These are phyloP conservation scores for Apiotrichum gracile DNA, from an alignment of 1,284 basidiomycete genomes.

Conservation along the genomic window DNA sequence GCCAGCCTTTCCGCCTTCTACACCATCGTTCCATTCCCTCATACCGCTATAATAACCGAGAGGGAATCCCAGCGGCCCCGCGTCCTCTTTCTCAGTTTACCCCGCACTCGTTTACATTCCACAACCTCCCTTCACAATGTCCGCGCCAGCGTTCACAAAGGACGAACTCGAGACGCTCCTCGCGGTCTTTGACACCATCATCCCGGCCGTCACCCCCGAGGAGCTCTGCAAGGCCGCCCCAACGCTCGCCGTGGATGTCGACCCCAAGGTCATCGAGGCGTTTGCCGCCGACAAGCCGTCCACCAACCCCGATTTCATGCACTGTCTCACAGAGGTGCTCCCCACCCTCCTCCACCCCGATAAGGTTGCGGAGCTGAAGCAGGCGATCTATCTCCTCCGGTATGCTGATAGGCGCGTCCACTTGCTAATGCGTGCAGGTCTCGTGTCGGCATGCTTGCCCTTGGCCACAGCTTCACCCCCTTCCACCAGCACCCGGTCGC, in stretches of 20 bases:
- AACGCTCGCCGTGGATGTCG: slow-evolving; percentile 4
- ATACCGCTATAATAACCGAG: too few species aligned
- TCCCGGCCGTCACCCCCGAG: slow-evolving; percentile 11
- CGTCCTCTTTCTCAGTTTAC: too few species aligned
- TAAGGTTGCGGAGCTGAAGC: slow-evolving; percentile 18
- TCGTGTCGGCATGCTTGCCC: slow-evolving; percentile 4
- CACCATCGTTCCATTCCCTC: too few species aligned
- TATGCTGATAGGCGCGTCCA: slow-evolving; percentile 1
- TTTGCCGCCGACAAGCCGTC: slow-evolving; percentile 13
- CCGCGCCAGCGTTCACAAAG: neutral
- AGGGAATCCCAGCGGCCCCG: too few species aligned
- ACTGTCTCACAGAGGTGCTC: slow-evolving; percentile 5
- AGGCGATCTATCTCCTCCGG: slow-evolving; percentile 19
- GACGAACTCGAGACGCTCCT: slow-evolving; percentile 14
- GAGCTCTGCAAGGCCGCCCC: slow-evolving; percentile 9
- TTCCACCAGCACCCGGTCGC: slow-evolving; percentile 10
- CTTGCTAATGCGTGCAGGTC: neutral
- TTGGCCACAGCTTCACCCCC: slow-evolving; percentile 5
- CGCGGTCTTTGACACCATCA: slow-evolving; percentile 19
- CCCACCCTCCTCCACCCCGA: slow-evolving; percentile 5
- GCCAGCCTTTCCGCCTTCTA: too few species aligned
- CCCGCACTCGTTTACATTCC: too few species aligned
- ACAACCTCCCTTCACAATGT: neutral
- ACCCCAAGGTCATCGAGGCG: slow-evolving; percentile 5
- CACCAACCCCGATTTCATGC: neutral